Conservation (phyloP, 2,329 filamentous ascomycete species). For the Zalaria sp. region DNA sequence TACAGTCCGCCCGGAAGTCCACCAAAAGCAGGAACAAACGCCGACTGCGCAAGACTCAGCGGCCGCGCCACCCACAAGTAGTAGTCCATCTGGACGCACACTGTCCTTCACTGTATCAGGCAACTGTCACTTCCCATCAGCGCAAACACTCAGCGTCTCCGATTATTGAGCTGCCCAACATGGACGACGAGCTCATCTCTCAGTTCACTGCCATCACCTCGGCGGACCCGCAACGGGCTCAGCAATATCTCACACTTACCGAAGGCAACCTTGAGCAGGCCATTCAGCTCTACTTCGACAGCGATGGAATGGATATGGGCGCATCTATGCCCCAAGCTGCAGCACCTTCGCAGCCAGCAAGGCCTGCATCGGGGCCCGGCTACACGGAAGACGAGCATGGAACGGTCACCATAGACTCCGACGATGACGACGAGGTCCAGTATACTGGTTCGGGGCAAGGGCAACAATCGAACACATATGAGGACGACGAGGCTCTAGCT, state of each 20-base stretch:
- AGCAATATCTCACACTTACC: conserved; percentile 73
- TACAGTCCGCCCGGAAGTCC: too few relatives aligned
- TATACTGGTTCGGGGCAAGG: conserved; percentile 15
- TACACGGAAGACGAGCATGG: conserved; percentile 39
- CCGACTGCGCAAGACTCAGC: too few relatives aligned
- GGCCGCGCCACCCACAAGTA: too few relatives aligned
- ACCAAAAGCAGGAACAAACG: too few relatives aligned
- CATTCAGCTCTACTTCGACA: conserved; percentile 81
- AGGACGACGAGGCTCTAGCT: conserved; percentile 90
- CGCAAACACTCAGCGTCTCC: too few relatives aligned
- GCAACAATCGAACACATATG: conserved; percentile 24
- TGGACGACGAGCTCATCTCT: conserved; percentile 46
- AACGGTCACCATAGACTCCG: conserved; percentile 65
- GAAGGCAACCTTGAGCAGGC: conserved; percentile 74
- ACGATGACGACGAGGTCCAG: conserved; percentile 44
- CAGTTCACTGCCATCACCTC: conserved; percentile 75
- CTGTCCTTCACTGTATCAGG: too few relatives aligned
- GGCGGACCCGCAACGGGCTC: conserved; percentile 57
- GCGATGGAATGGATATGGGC: conserved; percentile 53
- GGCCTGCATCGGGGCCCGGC: conserved; percentile 16
- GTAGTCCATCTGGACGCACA: too few relatives aligned
- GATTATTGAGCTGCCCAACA: background rate
- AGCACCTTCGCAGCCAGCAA: conserved; percentile 14
- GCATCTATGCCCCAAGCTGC: conserved; percentile 18
- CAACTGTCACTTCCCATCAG: too few relatives aligned